Evolutionary conservation across 139 green algal species (phyloP).

Genomic region (Chlamydomonas sp.): DNA sequence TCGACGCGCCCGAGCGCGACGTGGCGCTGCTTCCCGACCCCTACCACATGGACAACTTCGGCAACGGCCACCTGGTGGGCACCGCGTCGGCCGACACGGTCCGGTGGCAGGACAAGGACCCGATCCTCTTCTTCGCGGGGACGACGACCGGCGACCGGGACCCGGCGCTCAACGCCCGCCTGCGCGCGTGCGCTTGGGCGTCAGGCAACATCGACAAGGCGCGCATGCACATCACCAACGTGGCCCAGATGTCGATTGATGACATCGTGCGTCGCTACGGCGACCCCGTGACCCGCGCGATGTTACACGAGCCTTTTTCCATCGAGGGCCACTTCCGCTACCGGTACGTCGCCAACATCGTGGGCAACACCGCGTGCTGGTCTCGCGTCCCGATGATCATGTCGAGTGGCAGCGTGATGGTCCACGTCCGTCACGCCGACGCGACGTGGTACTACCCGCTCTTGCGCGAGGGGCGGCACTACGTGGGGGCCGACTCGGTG

Average conservation of each 20-base stretch:
- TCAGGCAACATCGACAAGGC: neutral
- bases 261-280: constrained; percentile 1
- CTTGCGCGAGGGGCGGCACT: constrained; percentile 3
- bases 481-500: neutral
- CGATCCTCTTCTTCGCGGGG: constrained; percentile 9
- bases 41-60: constrained; percentile 11
- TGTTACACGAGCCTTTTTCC: neutral
- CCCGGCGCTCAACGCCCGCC: neutral
- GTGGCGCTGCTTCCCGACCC: constrained; percentile 3
- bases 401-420: neutral
- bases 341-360: constrained; percentile 10
- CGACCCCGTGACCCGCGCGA: neutral
- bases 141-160: neutral
- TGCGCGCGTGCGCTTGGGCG: constrained; percentile 11
- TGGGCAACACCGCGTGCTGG: constrained; percentile 9
- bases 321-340: constrained; percentile 6
- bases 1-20: neutral
- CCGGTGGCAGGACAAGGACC: neutral
- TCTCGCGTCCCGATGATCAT: constrained; percentile 10
- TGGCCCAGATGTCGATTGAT: neutral
- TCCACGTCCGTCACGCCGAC: neutral
- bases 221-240: neutral
- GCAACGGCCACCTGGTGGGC: neutral
- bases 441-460: constrained; percentile 8
- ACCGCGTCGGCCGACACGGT: constrained; percentile 8